Base-by-base conservation (phyloP, 1,139 yeast genomes). In the Taphrina communis region DNA sequence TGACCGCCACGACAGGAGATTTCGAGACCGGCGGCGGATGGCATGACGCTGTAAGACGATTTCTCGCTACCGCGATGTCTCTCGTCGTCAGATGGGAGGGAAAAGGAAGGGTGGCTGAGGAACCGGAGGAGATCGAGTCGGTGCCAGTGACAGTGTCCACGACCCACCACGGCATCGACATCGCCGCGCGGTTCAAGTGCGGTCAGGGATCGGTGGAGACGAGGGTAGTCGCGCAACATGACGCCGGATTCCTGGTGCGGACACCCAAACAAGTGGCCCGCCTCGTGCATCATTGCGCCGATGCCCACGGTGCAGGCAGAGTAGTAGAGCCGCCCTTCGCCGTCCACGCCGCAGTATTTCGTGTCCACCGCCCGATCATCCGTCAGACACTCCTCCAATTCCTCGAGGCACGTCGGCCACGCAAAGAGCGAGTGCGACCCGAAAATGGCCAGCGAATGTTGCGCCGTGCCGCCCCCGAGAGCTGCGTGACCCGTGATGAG, bases 211-310 rank as follows among this genome's bases (percentile, higher is more conserved):
- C 98, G 82, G 77, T 93, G 90, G 82, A 91, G 84, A 73, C 88
- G 84, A 14, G 88, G 82, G 75, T 93, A 94, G 72, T 90, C 97
- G 71, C 97, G 82, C 58, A 91, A 78, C 98, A 94, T 94, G 35
- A 93, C 89, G 19, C 98, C 98, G 74, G 83, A 81, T 3, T 87
- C 89, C 78, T 92, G 96, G 78, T 94, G 98, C 0, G 98, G 97
- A 73, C 95, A 89, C 0, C 97, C 97, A 53, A 93, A 80, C 39
- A 85, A 80, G 77, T 94, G 98, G 1, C 99, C 98, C 68, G 92
- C 88, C 77, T 94, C 98, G 77, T 94, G 99, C 89, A 93, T 83
- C 74, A 91, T 92, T 0, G 98, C 98, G 55, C 99, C 98, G 76
- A 90, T 78, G 1, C 97, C 91, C 55, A 94, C 84, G 71, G 89